Evolutionary conservation across 768 basidiomycete genomes (phyloP), one percentile per base, ranked within the genome.

Genomic region (Tricholoma sp.): DNA sequence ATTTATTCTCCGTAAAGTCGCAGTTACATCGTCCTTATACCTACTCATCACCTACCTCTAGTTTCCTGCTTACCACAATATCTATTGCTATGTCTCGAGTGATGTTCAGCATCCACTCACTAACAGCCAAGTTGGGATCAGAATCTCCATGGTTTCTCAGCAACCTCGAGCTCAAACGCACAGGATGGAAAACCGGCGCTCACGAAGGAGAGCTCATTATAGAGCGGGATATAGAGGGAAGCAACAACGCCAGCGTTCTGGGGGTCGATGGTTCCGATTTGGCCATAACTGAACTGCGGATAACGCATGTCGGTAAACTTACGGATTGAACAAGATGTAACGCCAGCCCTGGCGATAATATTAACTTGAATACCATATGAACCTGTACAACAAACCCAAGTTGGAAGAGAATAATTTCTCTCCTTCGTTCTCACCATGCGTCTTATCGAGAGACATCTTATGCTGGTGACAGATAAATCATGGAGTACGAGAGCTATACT

Each of bases 61-160:
- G 70, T 24, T 58, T 68, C 44, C 28, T 68, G 20, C 61, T 69
- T 9, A 58, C 66, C 45, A 61, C 59, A 7, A 70, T 65, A n/a
- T 72, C 70, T 12, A 59, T 71, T 15, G 70, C 68, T 1, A 63
- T 67, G 6, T 63, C 68, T 15, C 66, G 70, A 34, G 60, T 70
- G 39, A 62, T 70, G 63, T 63, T 71, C 50, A 67, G 68, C 51
- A 65, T 71, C 6, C 64, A 72, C 49, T 77, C 76, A 1, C 63
- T 79, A n/a, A 74, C 79, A 13, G 66, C 71, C 28, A 66, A 68
- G 15, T 63, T 74, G 17, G 72, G 76, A 32, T 73, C 78, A 6
- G 72, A 75, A 34, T 70, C 74, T 1, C 68, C 70, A 10, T 78
- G 74, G 76, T 64, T 79, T 7, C 69, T 80, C 20, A 78, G 69